Conservation (phyloP, 2,329 filamentous ascomycete species). For the Epichloe elymi region DNA sequence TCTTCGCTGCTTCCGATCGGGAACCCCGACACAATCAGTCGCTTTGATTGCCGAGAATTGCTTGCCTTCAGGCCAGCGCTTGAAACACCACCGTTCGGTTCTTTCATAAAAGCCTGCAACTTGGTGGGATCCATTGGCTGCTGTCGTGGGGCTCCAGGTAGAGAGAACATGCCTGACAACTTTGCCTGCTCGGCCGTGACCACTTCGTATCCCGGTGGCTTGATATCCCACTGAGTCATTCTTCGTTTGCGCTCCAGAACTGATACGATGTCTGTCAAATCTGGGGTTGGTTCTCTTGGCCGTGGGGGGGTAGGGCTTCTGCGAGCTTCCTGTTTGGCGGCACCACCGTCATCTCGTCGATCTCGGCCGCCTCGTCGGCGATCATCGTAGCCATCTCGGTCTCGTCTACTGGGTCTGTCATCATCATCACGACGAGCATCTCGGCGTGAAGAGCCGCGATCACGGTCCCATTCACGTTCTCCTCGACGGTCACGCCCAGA, state of each 20-base stretch:
- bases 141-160: conserved; percentile 87
- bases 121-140: conserved; percentile 91
- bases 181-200: conserved; percentile 98
- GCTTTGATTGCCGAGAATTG: conserved; percentile 88
- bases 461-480: conserved; percentile 67
- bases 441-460: conserved; percentile 47
- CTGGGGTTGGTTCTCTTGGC: conserved; percentile 90
- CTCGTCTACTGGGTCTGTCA: conserved; percentile 38
- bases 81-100: conserved; percentile 58
- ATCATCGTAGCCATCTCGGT: conserved; percentile 41
- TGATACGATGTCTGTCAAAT: conserved; percentile 75
- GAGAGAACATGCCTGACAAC: conserved; percentile 95
- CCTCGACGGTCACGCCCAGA: conserved; percentile 52
- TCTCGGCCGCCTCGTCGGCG: conserved; percentile 38
- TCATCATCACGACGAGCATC: conserved; percentile 57
- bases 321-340: conserved; percentile 38
- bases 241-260: conserved; percentile 79
- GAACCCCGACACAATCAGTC: conserved; percentile 77
- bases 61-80: conserved; percentile 79
- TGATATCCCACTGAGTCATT: conserved; percentile 98
- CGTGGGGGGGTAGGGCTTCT: conserved; percentile 71
- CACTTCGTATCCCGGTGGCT: conserved; percentile 94
- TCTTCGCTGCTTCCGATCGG: conserved; percentile 64
- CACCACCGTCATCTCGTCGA: conserved; percentile 24
- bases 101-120: conserved; percentile 90